phyloP scores from a whole-genome alignment of 768 basidiomycete genomes.

The Mycena belliarum region DNA sequence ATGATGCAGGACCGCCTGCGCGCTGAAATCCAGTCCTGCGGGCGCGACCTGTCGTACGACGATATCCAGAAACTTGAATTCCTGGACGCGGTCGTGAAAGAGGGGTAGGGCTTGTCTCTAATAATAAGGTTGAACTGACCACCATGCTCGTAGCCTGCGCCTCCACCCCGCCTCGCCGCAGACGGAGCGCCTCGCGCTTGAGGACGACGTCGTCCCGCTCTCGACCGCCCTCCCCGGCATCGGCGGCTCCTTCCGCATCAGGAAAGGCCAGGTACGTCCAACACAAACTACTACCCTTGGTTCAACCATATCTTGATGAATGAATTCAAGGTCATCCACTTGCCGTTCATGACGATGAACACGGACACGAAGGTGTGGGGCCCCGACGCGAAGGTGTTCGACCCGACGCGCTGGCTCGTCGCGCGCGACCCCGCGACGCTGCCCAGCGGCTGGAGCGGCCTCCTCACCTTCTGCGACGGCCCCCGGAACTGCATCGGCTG shows the following conservation, averaged over 20 bases:
- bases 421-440: conserved; percentile 31
- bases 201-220: conserved; percentile 46
- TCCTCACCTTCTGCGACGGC: conserved; percentile 43
- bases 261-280: conserved; percentile 37
- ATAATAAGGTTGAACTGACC: neutral
- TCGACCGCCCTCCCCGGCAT: conserved; percentile 31
- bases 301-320: neutral
- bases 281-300: neutral
- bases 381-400: conserved; percentile 33
- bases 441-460: conserved; percentile 38
- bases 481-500: conserved; percentile 34
- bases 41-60: conserved; percentile 37
- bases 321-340: conserved; percentile 28
- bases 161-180: conserved; percentile 41
- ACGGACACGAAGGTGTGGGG: conserved; percentile 38
- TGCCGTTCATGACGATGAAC: conserved; percentile 37
- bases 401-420: conserved; percentile 41
- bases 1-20: conserved; percentile 34
- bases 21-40: conserved; percentile 35
- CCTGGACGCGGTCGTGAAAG: conserved; percentile 44
- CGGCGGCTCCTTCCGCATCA: conserved; percentile 31
- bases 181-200: conserved; percentile 39
- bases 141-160: too few relatives aligned
- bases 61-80: conserved; percentile 38
- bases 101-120: conserved; percentile 29